phyloP scores from a whole-genome alignment of 768 basidiomycete genomes.

The Pleurotus eryngii region DNA sequence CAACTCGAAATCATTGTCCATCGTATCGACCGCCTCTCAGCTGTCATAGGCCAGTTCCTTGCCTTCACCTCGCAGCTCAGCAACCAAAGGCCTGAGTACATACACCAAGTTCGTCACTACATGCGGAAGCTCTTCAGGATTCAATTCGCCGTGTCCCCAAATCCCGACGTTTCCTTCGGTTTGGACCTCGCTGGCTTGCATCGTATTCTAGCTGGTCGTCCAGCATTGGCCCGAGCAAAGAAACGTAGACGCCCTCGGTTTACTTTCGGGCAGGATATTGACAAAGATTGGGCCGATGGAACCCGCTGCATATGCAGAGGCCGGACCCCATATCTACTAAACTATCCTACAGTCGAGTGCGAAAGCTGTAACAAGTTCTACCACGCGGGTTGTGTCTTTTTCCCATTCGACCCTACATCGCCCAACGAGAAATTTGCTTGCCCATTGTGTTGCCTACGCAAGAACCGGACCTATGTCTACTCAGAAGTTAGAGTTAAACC shows the following conservation, averaged over 20 bases:
- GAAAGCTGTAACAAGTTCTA: constrained; percentile 63
- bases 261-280: constrained; percentile 73
- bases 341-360: constrained; percentile 65
- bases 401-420: constrained; percentile 42
- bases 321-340: constrained; percentile 53
- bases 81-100: constrained; percentile 74
- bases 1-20: constrained; percentile 79
- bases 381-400: constrained; percentile 77
- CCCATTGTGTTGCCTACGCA: constrained; percentile 75
- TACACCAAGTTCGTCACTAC: constrained; percentile 82
- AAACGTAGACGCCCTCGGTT: constrained; percentile 58
- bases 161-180: constrained; percentile 77
- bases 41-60: constrained; percentile 77
- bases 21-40: constrained; percentile 71
- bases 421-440: constrained; percentile 51
- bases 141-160: constrained; percentile 84
- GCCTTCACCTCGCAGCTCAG: constrained; percentile 64
- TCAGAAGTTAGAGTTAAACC: constrained; percentile 76
- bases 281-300: constrained; percentile 68
- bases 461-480: constrained; percentile 65
- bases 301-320: constrained; percentile 83
- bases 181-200: constrained; percentile 81
- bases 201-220: constrained; percentile 72
- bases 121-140: constrained; percentile 90
- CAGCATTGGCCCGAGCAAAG: constrained; percentile 48